These are phyloP conservation scores for Fraxinus ornus DNA, from an alignment of 305 asterid species.

Conservation along the genomic window DNA sequence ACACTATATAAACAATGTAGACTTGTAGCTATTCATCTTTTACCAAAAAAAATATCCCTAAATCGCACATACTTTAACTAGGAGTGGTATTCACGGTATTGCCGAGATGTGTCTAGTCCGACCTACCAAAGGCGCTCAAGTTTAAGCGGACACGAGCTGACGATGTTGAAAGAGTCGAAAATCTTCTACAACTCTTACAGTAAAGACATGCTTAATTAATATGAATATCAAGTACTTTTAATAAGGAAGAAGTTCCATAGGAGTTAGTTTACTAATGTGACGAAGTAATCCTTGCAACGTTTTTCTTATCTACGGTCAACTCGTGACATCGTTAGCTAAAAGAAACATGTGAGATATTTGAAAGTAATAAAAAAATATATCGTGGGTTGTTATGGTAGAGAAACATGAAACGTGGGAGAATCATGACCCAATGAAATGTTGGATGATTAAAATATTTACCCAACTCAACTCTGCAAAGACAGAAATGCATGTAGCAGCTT, in stretches of 20 bases:
- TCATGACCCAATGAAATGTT: constrained; percentile 2
- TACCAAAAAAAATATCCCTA: neutral
- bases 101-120: neutral
- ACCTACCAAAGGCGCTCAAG: neutral
- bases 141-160: neutral
- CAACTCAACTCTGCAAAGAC: neutral
- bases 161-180: neutral
- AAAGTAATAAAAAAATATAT: neutral
- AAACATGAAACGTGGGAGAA: constrained; percentile 11
- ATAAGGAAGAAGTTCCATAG: neutral
- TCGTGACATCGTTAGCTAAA: neutral
- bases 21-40: neutral
- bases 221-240: neutral
- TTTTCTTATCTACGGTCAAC: neutral
- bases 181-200: neutral
- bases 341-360: neutral
- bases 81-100: neutral
- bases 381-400: neutral
- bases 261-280: neutral
- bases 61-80: neutral
- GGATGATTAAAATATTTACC: neutral
- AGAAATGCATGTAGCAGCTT: constrained; percentile 9
- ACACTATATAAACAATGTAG: neutral
- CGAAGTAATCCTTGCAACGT: neutral
- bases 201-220: neutral